Conservation (phyloP, 1,139 yeast genomes). For the Geotrichum fermentans region DNA sequence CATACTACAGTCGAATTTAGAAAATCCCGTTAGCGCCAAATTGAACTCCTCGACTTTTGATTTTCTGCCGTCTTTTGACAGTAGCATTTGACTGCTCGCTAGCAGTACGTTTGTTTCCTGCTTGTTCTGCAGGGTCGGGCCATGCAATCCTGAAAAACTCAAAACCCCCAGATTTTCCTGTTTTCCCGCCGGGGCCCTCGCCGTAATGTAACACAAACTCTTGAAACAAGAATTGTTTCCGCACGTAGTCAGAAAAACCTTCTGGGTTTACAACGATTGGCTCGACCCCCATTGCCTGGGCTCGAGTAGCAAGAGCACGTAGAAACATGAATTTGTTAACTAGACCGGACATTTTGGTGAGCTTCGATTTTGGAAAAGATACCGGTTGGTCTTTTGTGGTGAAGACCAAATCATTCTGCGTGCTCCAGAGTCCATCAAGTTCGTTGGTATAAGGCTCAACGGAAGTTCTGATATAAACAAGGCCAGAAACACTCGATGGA, state of each 20-base stretch:
- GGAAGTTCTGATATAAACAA: slow-evolving; percentile 8
- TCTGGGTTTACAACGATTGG: slow-evolving; percentile 12
- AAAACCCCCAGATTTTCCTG: too few relatives aligned
- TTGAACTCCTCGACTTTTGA: not conserved
- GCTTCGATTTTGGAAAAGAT: slow-evolving; percentile 2
- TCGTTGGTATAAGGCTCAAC: not conserved
- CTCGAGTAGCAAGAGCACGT: slow-evolving; percentile 4
- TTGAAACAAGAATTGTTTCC: slow-evolving; percentile 8
- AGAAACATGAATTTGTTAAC: slow-evolving; percentile 13
- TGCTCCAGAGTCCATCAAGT: not conserved
- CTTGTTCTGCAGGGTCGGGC: not conserved
- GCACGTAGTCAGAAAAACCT: slow-evolving; percentile 5
- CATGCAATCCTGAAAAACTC: slow-evolving; percentile 3
- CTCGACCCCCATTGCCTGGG: not conserved
- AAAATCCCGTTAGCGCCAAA: not conserved
- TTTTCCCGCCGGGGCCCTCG: too few relatives aligned
- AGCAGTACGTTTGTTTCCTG: not conserved
- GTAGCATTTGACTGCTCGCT: not conserved
- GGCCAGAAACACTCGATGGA: slow-evolving; percentile 1
- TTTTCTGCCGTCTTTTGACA: slow-evolving; percentile 1
- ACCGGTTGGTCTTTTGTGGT: not conserved
- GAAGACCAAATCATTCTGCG: not conserved
- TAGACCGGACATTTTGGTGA: slow-evolving; percentile 6
- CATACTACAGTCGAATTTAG: not conserved
- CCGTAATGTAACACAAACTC: slow-evolving; percentile 12